Conservation (phyloP, 176 grass and related monocot genomes). For the Hsuehochloa calcarea region DNA sequence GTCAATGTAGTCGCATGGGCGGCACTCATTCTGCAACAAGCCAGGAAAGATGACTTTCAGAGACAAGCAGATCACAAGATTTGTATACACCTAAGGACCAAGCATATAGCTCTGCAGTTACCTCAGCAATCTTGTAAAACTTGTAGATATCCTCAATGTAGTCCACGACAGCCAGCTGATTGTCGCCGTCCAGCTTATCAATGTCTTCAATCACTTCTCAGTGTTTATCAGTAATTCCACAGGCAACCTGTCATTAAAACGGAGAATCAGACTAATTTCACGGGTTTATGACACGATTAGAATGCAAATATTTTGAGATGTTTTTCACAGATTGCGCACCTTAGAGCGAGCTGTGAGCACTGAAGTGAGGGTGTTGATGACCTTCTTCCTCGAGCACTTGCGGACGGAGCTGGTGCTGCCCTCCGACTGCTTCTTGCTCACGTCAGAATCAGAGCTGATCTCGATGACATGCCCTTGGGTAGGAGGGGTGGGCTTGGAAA, state of each 20-base stretch:
- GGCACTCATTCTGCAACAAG: conserved; percentile 49
- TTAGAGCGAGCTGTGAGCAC: conserved; percentile 91
- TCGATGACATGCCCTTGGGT: conserved; percentile 50
- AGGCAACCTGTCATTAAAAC: conserved; percentile 46
- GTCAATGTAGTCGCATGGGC: conserved; percentile 71
- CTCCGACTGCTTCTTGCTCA: conserved; percentile 26
- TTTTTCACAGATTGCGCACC: conserved; percentile 31
- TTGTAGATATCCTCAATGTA: conserved; percentile 86
- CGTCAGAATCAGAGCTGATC: conserved; percentile 48
- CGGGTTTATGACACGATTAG: neutral
- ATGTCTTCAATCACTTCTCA: conserved; percentile 57
- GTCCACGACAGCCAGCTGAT: conserved; percentile 78
- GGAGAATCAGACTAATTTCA: neutral
- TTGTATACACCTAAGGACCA: neutral
- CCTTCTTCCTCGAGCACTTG: conserved; percentile 66
- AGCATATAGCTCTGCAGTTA: conserved; percentile 11
- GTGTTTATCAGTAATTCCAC: conserved; percentile 51
- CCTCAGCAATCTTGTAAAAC: conserved; percentile 78
- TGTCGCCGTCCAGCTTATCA: conserved; percentile 54
- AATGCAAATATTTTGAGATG: neutral
- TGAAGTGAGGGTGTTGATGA: conserved; percentile 63
- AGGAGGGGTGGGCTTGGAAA: conserved; percentile 37
- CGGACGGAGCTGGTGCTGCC: conserved; percentile 29
- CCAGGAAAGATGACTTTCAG: conserved; percentile 21
- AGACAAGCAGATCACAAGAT: neutral